Conservation (phyloP, 2,329 filamentous ascomycete genomes). For the Diaporthe citri region DNA sequence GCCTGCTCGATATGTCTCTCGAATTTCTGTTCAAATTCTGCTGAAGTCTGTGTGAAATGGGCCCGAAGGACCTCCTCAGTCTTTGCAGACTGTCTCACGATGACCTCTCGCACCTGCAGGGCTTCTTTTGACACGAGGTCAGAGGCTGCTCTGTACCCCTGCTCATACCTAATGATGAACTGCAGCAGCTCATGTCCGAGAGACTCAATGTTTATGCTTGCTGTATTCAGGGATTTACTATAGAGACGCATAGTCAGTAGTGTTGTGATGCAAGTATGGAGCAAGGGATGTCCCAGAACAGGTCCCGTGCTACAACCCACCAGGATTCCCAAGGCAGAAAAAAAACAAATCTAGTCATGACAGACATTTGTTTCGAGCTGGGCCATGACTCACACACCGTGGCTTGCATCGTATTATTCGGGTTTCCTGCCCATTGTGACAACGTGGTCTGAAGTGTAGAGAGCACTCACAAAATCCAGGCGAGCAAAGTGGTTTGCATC, state of each 20-base stretch:
- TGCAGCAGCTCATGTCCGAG: neutral
- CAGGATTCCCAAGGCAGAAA: too few relatives aligned
- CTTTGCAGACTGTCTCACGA: neutral
- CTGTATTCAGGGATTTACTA: neutral
- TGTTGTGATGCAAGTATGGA: too few relatives aligned
- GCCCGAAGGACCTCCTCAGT: neutral
- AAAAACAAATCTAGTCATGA: too few relatives aligned
- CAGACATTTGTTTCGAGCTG: too few relatives aligned
- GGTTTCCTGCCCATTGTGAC: too few relatives aligned
- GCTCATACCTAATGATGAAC: neutral
- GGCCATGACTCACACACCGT: too few relatives aligned
- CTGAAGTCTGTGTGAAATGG: neutral
- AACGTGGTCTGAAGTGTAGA: fast-evolving
- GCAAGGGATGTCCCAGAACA: neutral
- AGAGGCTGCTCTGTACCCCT: fast-evolving
- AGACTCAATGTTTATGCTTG: neutral
- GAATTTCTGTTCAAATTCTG: neutral
- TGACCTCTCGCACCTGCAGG: neutral
- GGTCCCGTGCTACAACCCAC: too few relatives aligned
- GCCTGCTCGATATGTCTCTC: fast-evolving
- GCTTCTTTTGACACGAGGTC: neutral
- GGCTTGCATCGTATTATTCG: too few relatives aligned
- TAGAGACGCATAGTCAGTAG: neutral
- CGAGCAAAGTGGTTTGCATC: neutral
- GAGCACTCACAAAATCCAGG: neutral